Evolutionary conservation across 495 filamentous ascomycete genomes (phyloP).

Genomic region (Talaromyces liani): DNA sequence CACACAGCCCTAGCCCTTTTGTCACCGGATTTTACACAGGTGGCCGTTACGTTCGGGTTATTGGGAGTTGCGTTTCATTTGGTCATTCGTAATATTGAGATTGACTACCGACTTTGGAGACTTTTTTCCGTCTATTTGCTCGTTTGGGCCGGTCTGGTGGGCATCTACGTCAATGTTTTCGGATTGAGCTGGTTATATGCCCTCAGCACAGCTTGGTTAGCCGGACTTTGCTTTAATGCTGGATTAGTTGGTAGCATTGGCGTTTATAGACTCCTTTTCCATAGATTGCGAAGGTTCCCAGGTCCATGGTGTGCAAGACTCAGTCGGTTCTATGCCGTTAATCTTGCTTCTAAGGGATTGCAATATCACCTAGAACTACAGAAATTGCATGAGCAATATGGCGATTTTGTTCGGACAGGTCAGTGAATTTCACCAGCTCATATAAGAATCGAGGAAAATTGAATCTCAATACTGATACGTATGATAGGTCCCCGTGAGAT

Average conservation of each 20-base stretch:
- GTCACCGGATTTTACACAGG: neutral
- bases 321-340: neutral
- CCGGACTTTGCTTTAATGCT: neutral
- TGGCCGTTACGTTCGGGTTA: neutral
- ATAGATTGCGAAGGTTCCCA: neutral
- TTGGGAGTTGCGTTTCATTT: neutral
- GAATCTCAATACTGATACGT: neutral
- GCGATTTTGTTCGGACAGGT: slow-evolving; percentile 18
- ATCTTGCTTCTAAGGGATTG: neutral
- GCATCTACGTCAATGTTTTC: neutral
- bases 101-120: neutral
- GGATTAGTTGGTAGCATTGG: neutral
- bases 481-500: slow-evolving; percentile 22
- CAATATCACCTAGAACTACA: slow-evolving; percentile 14
- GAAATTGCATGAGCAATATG: slow-evolving; percentile 14
- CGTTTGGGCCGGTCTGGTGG: neutral
- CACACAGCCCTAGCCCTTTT: neutral
- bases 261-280: neutral
- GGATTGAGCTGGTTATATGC: neutral
- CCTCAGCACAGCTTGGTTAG: neutral
- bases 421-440: neutral
- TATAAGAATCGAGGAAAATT: neutral
- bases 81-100: neutral
- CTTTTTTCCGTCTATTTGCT: neutral
- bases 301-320: neutral